Evolutionary conservation across 768 basidiomycete species (phyloP), one percentile per base, ranked within the genome.

Genomic region (Lactifluus hygrophoroides): DNA sequence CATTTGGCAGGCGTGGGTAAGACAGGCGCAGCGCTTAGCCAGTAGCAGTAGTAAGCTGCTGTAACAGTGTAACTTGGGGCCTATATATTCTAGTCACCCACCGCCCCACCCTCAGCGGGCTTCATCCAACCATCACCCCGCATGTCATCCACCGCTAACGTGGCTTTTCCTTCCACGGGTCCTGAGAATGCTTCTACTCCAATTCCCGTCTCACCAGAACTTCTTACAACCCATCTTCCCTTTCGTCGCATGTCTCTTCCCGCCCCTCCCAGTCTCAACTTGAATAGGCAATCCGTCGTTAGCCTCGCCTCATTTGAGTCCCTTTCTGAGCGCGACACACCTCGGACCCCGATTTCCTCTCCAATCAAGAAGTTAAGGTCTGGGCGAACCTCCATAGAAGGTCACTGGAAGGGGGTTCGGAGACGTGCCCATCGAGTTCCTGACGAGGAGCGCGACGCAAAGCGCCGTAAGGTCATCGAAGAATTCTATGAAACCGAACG

Each of bases 401-500:
- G 71, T n/a, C 68, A 73, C 0, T 68, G 75, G 51, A 73, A 74
- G 42, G 67, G 69, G n/a, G 66, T 67, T 35, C 66, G 75, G 44
- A 70, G 74, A 49, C 71, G 74, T 51, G 74, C 75, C 42, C 67
- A 69, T 46, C 65, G 62, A 28, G 76, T 76, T 13, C 64, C 72
- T 1, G 76, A 83, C 65, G 77, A 81, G 49, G 75, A 77, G 47
- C 72, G 71, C 48, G 75, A 78, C 45, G 71, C 71, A 40, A 92
- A 85, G 68, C 74, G 85, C 49, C 71, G 77, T 45, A 88, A 82
- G 69, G 77, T 93, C 37, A 76, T 91, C n/a, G 76, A 81, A 44
- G 91, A 94, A 68, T 86, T 94, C 62, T 84, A 82, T 64, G 82
- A 86, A 56, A 92, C 90, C 0, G 91, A 94, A 72, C 81, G 77